phyloP scores from a whole-genome alignment of 768 basidiomycete species.

The Russula sp. region DNA sequence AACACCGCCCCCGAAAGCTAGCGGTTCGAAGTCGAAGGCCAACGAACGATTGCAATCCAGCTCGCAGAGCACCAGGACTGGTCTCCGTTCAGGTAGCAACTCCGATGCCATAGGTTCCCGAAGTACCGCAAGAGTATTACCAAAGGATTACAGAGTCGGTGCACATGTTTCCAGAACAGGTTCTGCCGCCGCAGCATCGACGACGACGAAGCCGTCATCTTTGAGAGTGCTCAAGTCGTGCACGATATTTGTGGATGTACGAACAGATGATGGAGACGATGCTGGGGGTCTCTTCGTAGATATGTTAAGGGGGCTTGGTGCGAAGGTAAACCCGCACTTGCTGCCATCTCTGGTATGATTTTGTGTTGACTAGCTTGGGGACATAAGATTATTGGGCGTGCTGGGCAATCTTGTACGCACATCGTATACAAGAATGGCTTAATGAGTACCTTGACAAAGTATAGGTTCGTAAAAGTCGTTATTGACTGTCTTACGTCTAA shows the following conservation, averaged over 20 bases:
- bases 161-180: constrained; percentile 23
- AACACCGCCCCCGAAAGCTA: constrained; percentile 27
- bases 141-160: constrained; percentile 23
- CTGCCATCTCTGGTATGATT: background rate
- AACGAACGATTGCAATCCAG: constrained; percentile 18
- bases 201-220: constrained; percentile 20
- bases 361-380: background rate
- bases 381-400: constrained; percentile 50
- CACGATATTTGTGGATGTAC: constrained; percentile 78
- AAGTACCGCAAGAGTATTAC: constrained; percentile 32
- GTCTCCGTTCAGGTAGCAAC: constrained; percentile 13
- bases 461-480: constrained; percentile 43
- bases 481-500: background rate
- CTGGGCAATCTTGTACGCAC: constrained; percentile 72
- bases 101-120: constrained; percentile 21
- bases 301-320: constrained; percentile 74
- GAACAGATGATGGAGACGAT: constrained; percentile 67
- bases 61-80: constrained; percentile 14
- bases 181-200: constrained; percentile 29
- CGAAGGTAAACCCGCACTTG: constrained; percentile 46
- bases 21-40: constrained; percentile 20
- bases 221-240: constrained; percentile 63
- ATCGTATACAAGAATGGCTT: constrained; percentile 81
- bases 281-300: constrained; percentile 76
- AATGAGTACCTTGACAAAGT: constrained; percentile 63